Evolutionary conservation across 2,329 filamentous ascomycete species (phyloP).

Genomic region (Cladosporium sp.): DNA sequence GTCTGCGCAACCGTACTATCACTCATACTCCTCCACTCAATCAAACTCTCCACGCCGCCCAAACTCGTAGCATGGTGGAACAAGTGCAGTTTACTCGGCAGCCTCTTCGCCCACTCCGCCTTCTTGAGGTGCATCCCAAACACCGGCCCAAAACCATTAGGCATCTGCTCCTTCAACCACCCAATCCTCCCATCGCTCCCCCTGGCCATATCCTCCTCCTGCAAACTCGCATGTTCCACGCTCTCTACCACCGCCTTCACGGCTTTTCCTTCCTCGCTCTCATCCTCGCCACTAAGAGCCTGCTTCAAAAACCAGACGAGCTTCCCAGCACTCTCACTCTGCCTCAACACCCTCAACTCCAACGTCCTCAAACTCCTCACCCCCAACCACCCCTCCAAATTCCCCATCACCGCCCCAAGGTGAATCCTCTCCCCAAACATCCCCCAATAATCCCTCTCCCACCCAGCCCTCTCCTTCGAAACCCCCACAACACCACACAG

Average conservation of each 20-base stretch:
- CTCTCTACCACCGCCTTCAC: constrained; percentile 59
- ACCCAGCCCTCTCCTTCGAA: constrained; percentile 48
- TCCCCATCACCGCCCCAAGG: constrained; percentile 83
- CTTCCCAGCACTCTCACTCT: constrained; percentile 68
- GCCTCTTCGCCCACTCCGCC: constrained; percentile 59
- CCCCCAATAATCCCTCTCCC: constrained; percentile 51
- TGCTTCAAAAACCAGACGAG: constrained; percentile 72
- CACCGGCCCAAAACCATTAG: constrained; percentile 83
- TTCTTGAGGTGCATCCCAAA: constrained; percentile 72
- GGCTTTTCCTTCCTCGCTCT: constrained; percentile 44
- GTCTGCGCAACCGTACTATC: constrained; percentile 71
- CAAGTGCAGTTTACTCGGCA: constrained; percentile 76
- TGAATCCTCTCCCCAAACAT: constrained; percentile 71
- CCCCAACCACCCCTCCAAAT: constrained; percentile 87
- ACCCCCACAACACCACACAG: constrained; percentile 81
- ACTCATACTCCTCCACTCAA: constrained; percentile 94
- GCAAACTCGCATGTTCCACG: constrained; percentile 77
- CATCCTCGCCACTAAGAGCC: constrained; percentile 40
- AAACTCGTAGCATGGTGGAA: constrained; percentile 96
- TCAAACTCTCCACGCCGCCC: constrained; percentile 90
- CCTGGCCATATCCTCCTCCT: constrained; percentile 57
- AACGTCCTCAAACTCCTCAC: constrained; percentile 82
- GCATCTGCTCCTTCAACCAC: constrained; percentile 89
- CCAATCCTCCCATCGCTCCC: constrained; percentile 33
- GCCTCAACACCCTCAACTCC: constrained; percentile 75